These are phyloP conservation scores for Globisporangium cylindrosporum DNA, from an alignment of 352 stramenopile species.

Conservation along the genomic window DNA sequence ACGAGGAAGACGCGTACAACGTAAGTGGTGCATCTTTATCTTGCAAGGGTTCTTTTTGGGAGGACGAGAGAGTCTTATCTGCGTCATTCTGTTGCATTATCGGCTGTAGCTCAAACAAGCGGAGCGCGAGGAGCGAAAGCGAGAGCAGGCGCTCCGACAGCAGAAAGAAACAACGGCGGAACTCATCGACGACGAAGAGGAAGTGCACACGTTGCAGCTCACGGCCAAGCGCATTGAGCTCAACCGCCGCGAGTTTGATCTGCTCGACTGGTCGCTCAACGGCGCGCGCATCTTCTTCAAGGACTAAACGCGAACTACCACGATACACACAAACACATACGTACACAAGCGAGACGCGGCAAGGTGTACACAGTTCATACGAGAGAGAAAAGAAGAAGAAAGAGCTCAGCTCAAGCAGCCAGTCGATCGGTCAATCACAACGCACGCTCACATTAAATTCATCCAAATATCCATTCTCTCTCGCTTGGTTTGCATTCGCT, in stretches of 20 bases:
- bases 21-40: conserved; percentile 19
- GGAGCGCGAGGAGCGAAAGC: conserved; percentile 74
- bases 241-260: conserved; percentile 85
- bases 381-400: neutral
- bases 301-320: conserved; percentile 37
- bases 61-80: too few relatives aligned
- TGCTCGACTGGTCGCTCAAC: conserved; percentile 90
- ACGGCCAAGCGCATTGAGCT: conserved; percentile 86
- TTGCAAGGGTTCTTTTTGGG: neutral
- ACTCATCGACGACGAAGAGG: conserved; percentile 85
- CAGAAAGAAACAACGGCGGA: conserved; percentile 84
- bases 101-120: conserved; percentile 65
- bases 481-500: conserved; percentile 1
- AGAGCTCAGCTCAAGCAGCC: neutral
- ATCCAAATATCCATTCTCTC: conserved; percentile 10
- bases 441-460: conserved; percentile 7
- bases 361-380: neutral
- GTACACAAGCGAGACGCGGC: neutral
- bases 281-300: conserved; percentile 92
- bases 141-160: conserved; percentile 70
- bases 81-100: too few relatives aligned
- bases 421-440: neutral
- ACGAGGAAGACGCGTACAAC: conserved; percentile 79
- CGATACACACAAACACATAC: neutral
- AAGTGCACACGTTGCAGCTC: conserved; percentile 84